Conservation (phyloP, 768 basidiomycete species). For the button mushroom (Agaricus bisporus) region DNA sequence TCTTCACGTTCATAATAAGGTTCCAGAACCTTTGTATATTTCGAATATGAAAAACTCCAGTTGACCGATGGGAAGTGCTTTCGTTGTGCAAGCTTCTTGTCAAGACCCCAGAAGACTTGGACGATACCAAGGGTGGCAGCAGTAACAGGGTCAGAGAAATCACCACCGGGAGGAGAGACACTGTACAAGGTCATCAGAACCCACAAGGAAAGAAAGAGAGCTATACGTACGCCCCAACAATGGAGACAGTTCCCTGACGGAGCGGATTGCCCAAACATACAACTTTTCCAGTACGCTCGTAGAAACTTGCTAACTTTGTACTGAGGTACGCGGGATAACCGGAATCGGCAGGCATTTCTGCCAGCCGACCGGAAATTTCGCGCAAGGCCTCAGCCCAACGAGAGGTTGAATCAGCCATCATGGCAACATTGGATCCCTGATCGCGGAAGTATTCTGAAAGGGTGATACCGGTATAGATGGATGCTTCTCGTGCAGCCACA, state of each 20-base stretch:
- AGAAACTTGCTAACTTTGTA: slow-evolving; percentile 96
- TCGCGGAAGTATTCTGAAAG: slow-evolving; percentile 99
- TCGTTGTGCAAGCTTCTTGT: slow-evolving; percentile 97
- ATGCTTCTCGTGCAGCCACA: slow-evolving; percentile 97
- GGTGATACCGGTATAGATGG: slow-evolving; percentile 99
- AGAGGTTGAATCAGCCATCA: slow-evolving; percentile 99
- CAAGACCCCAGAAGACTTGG: slow-evolving; percentile 99
- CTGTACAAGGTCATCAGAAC: slow-evolving; percentile 32
- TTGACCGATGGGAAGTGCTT: slow-evolving; percentile 99
- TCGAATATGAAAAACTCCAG: slow-evolving; percentile 99
- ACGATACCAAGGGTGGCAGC: slow-evolving; percentile 97
- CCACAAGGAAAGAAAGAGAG: not conserved
- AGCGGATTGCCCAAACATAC: slow-evolving; percentile 84
- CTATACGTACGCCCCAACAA: slow-evolving; percentile 90
- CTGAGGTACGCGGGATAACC: slow-evolving; percentile 97
- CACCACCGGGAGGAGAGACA: slow-evolving; percentile 97
- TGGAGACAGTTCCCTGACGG: slow-evolving; percentile 91
- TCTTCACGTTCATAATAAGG: slow-evolving; percentile 86
- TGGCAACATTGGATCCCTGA: slow-evolving; percentile 94
- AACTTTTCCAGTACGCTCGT: slow-evolving; percentile 97
- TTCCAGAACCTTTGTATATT: slow-evolving; percentile 92
- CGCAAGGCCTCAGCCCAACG: slow-evolving; percentile 99
- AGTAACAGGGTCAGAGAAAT: slow-evolving; percentile 98
- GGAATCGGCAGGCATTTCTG: slow-evolving; percentile 99
- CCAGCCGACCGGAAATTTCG: slow-evolving; percentile 98